Evolutionary conservation across 768 basidiomycete genomes (phyloP).

Genomic region (Mycena rebaudengoi): DNA sequence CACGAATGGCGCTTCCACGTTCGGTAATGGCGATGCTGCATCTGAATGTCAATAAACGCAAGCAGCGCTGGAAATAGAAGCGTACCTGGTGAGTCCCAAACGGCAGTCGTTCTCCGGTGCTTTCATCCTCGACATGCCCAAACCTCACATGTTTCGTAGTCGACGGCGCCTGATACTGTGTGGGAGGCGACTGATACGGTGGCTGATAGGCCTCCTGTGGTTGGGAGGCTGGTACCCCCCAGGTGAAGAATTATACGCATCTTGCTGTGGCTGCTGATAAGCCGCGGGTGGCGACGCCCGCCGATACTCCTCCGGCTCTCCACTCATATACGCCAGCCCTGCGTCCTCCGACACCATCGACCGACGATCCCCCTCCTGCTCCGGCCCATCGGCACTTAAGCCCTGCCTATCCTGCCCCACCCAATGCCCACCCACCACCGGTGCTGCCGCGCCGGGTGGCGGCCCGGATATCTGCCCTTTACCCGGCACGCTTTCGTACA

Average conservation of each 20-base stretch:
- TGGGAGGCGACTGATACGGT: too few relatives aligned
- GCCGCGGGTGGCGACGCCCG: too few relatives aligned
- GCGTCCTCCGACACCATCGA: constrained; percentile 30
- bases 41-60: too few relatives aligned
- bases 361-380: constrained; percentile 7
- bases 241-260: too few relatives aligned
- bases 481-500: constrained; percentile 24
- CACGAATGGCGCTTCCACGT: constrained; percentile 14
- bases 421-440: constrained; percentile 44
- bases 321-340: constrained; percentile 39
- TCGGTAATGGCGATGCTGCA: too few relatives aligned
- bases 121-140: constrained; percentile 48
- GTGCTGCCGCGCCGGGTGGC: constrained; percentile 50
- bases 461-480: constrained; percentile 47
- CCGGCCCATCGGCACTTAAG: not conserved
- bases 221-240: too few relatives aligned
- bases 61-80: too few relatives aligned
- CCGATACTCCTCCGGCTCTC: constrained; percentile 30
- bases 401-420: constrained; percentile 35
- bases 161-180: constrained; percentile 18
- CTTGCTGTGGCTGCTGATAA: too few relatives aligned
- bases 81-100: too few relatives aligned
- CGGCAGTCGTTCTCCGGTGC: too few relatives aligned
- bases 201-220: too few relatives aligned
- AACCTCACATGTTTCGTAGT: constrained; percentile 54